Conservation (phyloP, 2,329 filamentous ascomycete genomes). For the Ilyonectria robusta region DNA sequence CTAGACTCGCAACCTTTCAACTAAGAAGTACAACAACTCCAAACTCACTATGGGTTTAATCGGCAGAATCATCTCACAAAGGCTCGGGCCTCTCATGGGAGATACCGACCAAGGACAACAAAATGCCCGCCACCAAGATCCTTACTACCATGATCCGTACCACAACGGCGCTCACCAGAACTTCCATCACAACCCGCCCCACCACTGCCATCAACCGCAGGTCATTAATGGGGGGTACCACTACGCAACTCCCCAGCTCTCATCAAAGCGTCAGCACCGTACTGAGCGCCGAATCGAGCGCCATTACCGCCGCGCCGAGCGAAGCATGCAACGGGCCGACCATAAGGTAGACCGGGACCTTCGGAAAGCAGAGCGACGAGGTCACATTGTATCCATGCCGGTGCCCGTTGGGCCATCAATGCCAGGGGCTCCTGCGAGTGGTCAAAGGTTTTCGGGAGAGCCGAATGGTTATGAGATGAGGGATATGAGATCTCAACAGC, state of each 20-base stretch:
- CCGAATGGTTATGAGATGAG: constrained; percentile 9
- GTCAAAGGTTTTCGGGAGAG: constrained; percentile 5
- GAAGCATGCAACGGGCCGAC: constrained; percentile 40
- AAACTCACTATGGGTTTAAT: constrained; percentile 43
- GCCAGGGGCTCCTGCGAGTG: constrained; percentile 17
- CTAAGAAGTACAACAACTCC: too few species aligned
- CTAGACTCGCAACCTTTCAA: not conserved
- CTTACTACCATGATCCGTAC: constrained; percentile 9
- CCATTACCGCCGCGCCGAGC: constrained; percentile 40
- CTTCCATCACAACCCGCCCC: not conserved
- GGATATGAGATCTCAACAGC: constrained; percentile 7
- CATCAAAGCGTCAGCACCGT: constrained; percentile 28
- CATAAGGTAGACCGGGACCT: constrained; percentile 35
- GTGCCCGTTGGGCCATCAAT: constrained; percentile 20
- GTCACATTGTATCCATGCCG: constrained; percentile 23
- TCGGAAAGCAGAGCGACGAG: constrained; percentile 32
- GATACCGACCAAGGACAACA: constrained; percentile 17
- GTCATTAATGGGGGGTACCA: not conserved
- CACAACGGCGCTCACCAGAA: not conserved
- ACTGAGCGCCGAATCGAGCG: constrained; percentile 39
- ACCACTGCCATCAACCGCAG: constrained; percentile 3
- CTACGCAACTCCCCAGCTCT: not conserved
- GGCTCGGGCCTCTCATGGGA: constrained; percentile 14
- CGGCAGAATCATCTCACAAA: constrained; percentile 16
- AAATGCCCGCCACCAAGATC: constrained; percentile 1